Evolutionary conservation across 306 rosid species (phyloP), one percentile per base, ranked within the genome.

Genomic region (Senna tora): DNA sequence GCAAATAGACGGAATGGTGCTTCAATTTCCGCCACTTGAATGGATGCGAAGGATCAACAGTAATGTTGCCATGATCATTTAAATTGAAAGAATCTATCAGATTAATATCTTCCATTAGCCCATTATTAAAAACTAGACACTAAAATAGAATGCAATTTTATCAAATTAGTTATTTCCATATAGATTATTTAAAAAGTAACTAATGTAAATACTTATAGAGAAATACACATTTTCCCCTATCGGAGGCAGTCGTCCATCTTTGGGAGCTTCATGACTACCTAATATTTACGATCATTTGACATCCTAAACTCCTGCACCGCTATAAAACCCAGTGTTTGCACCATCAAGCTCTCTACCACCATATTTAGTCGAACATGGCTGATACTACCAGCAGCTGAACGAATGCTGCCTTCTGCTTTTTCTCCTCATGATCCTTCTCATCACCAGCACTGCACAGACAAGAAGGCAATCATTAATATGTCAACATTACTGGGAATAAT

Each of bases 321-420:
- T 69, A 47, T 32, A 69, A 79, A 68, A 76, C 57, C 54, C 55
- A 41, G 64, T 69, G 78, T 82, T 59, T 55, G 68, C 53, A 54
- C 74, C 71, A 71, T 69, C 77, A 55, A 65, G 14, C n/a, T n/a
- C 69, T 72, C 59, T 61, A 56, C 5, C 2, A 72, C 52, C 68
- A 59, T 30, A 63, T 51, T 46, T 70, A 82, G 62, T 63, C 77
- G 63, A 89, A 84, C 50, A 95, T 85, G 72, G 90, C 91, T 50
- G 99, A 95, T 53, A 65, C 57, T 14, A 85, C 61, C 85, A 95
- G 63, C 65, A 82, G 76, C 65, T 88, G 96, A 81, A 80, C 93
- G 43, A 91, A 95, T 41, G 77, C 71, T 12, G 92, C 96, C 76
- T 80, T 88, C 73, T 76, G 72, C 80, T 71, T 80, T 72, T 45